Evolutionary conservation across 1,139 yeast species (phyloP), one percentile per base, ranked within the genome.

Genomic region (Kodamaea alishanica): DNA sequence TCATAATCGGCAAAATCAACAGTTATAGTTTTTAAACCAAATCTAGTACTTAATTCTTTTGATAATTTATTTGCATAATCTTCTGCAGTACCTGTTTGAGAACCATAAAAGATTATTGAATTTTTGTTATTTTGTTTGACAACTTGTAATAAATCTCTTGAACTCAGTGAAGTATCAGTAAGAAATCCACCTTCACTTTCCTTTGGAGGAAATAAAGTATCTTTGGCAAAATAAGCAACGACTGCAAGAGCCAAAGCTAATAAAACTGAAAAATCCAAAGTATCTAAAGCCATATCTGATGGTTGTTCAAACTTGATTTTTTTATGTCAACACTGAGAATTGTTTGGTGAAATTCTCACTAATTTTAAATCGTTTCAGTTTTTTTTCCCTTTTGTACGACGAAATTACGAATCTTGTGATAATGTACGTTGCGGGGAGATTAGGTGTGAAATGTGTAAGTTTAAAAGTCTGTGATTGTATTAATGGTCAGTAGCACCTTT

Each of bases 51-150:
- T 52, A 92, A 79, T 60, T 92, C 98, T 60, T 89, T 89, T 35
- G 96, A 79, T 51, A 89, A 80, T 60, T 94, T 86, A 51, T 85
- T 77, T 15, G 97, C 95, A 54, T 89, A 92, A 60, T 92, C 98
- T 65, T 92, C 98, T 35, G 98, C 96, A n/a, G 99, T 92, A 49
- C 99, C 99, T 8, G 99, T 94, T 65, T 92, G 99, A 5, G 98
- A 90, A 5, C 96, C 97, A 59, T 76, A 94, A 49, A 92, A 77
- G n/a, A 92, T 81, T 30, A 85, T 70, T 35, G 86, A 83, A 51
- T 85, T 83, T 63, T 92, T 90, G 46, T 77, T 72, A 53, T 82
- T 81, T 34, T 70, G 68, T 40, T 70, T 68, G 51, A 89, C 66
- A 10, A 79, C 79, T 45, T 80, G 79, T 26, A 81, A 73, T 35